Percentiles rank a stretch among this genome's conserved stretches.
Evolutionary conservation across 495 filamentous ascomycete species (phyloP).

Genomic region (Chaetomium fimeti): DNA sequence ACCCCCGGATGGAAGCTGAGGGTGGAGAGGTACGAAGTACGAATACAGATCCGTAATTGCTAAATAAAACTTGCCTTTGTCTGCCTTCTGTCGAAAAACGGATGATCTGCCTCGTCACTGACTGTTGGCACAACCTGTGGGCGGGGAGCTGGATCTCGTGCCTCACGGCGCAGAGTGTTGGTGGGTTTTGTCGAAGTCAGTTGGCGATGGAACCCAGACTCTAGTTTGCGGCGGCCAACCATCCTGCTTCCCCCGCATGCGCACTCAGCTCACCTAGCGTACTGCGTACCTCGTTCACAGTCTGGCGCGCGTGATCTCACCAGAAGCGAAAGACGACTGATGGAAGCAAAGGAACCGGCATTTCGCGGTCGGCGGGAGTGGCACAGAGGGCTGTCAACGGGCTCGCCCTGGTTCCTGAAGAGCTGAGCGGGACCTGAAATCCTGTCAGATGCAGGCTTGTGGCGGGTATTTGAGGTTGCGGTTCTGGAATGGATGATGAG

Average conservation of each 20-base stretch:
- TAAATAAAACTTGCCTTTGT: not conserved
- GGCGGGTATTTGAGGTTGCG: not conserved
- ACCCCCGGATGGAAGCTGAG: not conserved
- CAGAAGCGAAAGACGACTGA: not conserved
- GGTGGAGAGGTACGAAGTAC: not conserved
- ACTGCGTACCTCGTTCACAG: no score
- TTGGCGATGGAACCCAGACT: not conserved
- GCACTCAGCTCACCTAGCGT: no score
- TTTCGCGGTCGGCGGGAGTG: not conserved
- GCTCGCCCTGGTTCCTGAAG: conserved; percentile 5
- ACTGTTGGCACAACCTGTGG: not conserved
- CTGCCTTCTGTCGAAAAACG: not conserved
- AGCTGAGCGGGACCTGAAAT: conserved; percentile 3
- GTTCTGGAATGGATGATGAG: not conserved
- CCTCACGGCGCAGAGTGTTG: not conserved
- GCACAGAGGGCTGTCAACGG: not conserved
- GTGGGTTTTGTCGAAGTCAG: not conserved
- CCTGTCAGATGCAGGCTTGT: not conserved
- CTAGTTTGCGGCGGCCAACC: not conserved
- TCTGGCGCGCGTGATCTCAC: not conserved
- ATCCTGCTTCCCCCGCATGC: no score
- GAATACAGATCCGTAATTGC: conserved; percentile 2
- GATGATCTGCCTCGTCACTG: not conserved
- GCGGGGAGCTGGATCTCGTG: not conserved
- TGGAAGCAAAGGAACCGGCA: not conserved